These are phyloP conservation scores for Cercospora sp. DNA, from an alignment of 2,329 filamentous ascomycete species.

Conservation along the genomic window DNA sequence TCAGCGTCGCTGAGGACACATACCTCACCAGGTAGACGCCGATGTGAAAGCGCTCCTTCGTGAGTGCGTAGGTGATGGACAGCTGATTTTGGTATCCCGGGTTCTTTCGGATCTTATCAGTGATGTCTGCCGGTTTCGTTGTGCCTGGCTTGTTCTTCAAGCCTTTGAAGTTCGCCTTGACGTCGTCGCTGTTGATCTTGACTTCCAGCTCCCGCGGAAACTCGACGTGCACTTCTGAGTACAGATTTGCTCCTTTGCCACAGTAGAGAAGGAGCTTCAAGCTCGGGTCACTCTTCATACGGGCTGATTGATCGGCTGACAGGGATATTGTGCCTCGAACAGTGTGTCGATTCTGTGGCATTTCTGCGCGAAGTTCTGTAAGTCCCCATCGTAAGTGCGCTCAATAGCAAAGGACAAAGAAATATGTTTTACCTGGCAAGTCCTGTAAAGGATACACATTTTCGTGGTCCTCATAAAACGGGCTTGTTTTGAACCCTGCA, in stretches of 20 bases:
- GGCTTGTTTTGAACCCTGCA: conserved; percentile 68
- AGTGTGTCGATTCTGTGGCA: conserved; percentile 61
- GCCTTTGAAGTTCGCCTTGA: conserved; percentile 90
- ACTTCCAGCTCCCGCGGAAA: conserved; percentile 94
- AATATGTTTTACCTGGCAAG: conserved; percentile 66
- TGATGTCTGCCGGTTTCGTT: conserved; percentile 90
- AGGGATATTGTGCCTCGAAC: conserved; percentile 61
- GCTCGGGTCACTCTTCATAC: conserved; percentile 61
- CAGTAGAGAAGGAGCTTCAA: conserved; percentile 82
- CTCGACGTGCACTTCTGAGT: conserved; percentile 67
- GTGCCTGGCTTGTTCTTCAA: conserved; percentile 96
- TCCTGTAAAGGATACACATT: conserved; percentile 65
- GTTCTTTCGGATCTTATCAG: conserved; percentile 68
- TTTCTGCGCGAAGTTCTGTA: conserved; percentile 47
- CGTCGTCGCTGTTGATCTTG: conserved; percentile 81
- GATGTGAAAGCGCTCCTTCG: conserved; percentile 67
- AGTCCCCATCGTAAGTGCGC: conserved; percentile 38
- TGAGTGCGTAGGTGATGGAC: conserved; percentile 88
- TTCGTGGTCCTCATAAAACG: conserved; percentile 75
- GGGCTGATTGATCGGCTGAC: conserved; percentile 55
- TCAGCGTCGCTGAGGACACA: conserved; percentile 70
- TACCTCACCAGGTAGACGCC: conserved; percentile 74
- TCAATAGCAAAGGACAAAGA: conserved; percentile 16
- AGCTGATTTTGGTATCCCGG: conserved; percentile 73
- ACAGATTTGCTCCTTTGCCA: conserved; percentile 59